phyloP scores from a whole-genome alignment of 139 green algal genomes.

The Tetraselmis striata region DNA sequence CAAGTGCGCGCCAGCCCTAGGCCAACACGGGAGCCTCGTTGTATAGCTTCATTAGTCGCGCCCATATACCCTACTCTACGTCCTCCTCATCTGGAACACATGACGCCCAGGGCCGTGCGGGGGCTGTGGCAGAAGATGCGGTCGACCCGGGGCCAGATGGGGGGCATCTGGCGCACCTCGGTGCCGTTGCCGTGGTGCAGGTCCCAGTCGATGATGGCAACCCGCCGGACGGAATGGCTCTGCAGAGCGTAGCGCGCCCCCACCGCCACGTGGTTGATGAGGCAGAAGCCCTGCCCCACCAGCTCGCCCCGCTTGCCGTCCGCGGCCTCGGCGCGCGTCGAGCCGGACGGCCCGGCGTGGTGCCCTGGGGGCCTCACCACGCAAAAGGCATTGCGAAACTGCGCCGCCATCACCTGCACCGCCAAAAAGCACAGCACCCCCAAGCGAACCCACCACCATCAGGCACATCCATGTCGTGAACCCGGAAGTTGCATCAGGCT shows the following conservation, averaged over 20 bases:
- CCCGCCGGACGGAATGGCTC: neutral
- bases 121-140: too few species aligned
- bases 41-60: too few species aligned
- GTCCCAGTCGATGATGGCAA: slow-evolving; percentile 6
- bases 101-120: too few species aligned
- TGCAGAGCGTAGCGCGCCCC: slow-evolving; percentile 8
- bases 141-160: too few species aligned
- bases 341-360: slow-evolving; percentile 6
- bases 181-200: slow-evolving; percentile 10
- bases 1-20: too few species aligned
- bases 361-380: slow-evolving; percentile 9
- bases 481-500: too few species aligned
- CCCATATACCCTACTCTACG: too few species aligned
- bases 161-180: slow-evolving; percentile 1
- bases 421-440: too few species aligned
- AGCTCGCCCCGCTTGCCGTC: neutral
- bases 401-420: slow-evolving; percentile 7
- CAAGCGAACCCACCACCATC: too few species aligned
- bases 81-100: too few species aligned
- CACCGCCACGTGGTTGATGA: slow-evolving; percentile 15
- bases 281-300: slow-evolving; percentile 8
- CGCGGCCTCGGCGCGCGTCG: neutral
- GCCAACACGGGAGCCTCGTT: too few species aligned
- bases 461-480: too few species aligned
- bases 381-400: slow-evolving; percentile 9